phyloP scores from a whole-genome alignment of 495 filamentous ascomycete genomes.

The Aspergillus conjunctus region DNA sequence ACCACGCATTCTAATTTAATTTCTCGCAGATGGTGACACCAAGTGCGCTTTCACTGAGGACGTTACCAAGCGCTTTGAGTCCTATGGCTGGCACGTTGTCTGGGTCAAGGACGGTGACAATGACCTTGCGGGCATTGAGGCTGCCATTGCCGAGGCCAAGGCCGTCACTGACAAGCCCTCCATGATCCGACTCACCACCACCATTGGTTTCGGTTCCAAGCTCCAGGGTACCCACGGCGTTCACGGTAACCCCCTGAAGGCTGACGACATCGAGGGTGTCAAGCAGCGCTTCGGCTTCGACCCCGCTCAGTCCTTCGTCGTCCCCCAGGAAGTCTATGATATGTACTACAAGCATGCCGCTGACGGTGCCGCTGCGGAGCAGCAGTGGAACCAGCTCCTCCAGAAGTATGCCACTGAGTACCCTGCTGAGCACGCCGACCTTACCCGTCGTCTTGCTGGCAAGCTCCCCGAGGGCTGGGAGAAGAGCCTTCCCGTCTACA shows the following conservation, averaged over 20 bases:
- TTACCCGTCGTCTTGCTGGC: conserved; percentile 76
- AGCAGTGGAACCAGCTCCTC: conserved; percentile 94
- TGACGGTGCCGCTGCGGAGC: conserved; percentile 84
- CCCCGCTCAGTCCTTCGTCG: conserved; percentile 88
- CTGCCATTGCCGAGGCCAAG: conserved; percentile 81
- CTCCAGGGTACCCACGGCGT: conserved; percentile 91
- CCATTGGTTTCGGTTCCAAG: conserved; percentile 95
- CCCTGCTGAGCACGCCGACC: conserved; percentile 75
- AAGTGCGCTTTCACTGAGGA: conserved; percentile 97
- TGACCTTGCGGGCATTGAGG: conserved; percentile 86
- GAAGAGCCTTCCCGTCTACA: conserved; percentile 90
- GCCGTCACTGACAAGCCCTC: conserved; percentile 93
- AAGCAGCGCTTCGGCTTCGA: conserved; percentile 96
- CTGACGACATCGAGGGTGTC: conserved; percentile 86
- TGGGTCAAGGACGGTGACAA: conserved; percentile 87
- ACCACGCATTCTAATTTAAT: neutral
- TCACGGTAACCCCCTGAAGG: conserved; percentile 93
- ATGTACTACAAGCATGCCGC: conserved; percentile 78
- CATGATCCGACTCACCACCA: conserved; percentile 95
- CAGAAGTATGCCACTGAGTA: conserved; percentile 78
- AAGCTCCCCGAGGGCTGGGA: conserved; percentile 97
- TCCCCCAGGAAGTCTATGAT: conserved; percentile 94
- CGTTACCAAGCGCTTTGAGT: conserved; percentile 90
- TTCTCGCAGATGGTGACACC: conserved; percentile 78
- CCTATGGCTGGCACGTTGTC: conserved; percentile 95